Conservation (phyloP, 1,284 basidiomycete genomes). For the Puccinia polysora region DNA sequence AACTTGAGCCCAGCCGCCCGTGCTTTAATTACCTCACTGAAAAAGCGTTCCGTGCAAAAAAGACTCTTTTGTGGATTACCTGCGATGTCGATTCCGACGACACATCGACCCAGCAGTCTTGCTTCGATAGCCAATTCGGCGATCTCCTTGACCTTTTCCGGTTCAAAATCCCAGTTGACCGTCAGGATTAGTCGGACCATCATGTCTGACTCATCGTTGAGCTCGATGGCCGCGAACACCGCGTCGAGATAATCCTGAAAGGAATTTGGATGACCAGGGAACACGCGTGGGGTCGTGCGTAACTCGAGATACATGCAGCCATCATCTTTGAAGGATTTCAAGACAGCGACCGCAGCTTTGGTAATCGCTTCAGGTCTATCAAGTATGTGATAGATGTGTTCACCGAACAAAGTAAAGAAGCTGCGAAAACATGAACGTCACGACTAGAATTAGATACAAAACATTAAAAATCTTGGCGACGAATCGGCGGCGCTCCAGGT, state of each 20-base stretch:
- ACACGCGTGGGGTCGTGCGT: neutral
- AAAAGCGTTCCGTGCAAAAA: neutral
- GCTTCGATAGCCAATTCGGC: neutral
- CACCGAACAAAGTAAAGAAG: slow-evolving; percentile 4
- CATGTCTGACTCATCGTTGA: neutral
- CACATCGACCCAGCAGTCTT: neutral
- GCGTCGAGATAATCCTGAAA: neutral
- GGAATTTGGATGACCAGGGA: no score
- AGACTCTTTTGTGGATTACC: neutral
- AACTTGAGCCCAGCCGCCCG: neutral
- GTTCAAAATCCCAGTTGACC: neutral
- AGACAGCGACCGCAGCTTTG: neutral
- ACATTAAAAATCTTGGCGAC: no score
- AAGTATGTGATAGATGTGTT: slow-evolving; percentile 1
- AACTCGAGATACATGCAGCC: slow-evolving; percentile 14
- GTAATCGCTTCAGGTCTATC: neutral
- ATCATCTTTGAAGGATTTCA: slow-evolving; percentile 17
- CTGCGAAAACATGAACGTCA: no score
- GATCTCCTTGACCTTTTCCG: neutral
- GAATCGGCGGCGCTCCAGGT: neutral
- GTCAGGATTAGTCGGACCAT: neutral
- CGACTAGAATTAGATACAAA: no score
- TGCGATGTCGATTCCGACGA: slow-evolving; percentile 3
- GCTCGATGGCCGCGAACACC: neutral
- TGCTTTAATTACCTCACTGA: neutral